phyloP scores from a whole-genome alignment of 83 land plant genomes.

The Picea abies region DNA sequence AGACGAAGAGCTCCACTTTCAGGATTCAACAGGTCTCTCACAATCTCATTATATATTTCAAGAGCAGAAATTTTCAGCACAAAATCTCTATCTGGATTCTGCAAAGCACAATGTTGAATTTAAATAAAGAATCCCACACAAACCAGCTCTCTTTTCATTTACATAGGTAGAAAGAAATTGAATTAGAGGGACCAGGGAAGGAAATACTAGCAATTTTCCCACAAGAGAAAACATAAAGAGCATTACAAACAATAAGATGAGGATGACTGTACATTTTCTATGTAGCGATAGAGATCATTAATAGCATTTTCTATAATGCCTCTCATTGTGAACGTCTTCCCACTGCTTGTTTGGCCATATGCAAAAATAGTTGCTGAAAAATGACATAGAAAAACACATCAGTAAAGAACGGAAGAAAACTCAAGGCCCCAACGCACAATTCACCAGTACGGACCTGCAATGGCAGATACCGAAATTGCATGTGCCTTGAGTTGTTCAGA shows the following conservation, averaged over 20 bases:
- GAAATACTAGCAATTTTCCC: constrained; percentile 9
- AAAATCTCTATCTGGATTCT: constrained; percentile 60
- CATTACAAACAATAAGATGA: neutral
- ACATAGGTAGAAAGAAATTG: neutral
- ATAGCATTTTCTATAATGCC: constrained; percentile 86
- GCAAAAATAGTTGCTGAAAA: constrained; percentile 92
- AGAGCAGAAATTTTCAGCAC: constrained; percentile 77
- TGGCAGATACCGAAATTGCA: no score
- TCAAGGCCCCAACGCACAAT: neutral
- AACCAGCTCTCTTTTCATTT: neutral
- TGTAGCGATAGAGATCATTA: constrained; percentile 70
- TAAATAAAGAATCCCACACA: no score
- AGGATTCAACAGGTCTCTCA: constrained; percentile 73
- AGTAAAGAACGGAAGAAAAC: neutral
- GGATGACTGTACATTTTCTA: constrained; percentile 57
- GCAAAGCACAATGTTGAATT: neutral
- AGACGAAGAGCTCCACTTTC: constrained; percentile 75
- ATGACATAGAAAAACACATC: neutral
- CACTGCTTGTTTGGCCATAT: constrained; percentile 96
- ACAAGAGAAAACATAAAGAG: neutral
- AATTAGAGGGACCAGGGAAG: neutral
- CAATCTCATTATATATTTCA: constrained; percentile 91
- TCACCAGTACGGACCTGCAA: neutral
- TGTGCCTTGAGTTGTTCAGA: no score
- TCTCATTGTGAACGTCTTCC: constrained; percentile 94